A percentile compares a stretch with the other conserved stretches of the same genome.
Evolutionary conservation across 441 rosid genomes (phyloP).

Genomic region (Macaranga tanarius): DNA sequence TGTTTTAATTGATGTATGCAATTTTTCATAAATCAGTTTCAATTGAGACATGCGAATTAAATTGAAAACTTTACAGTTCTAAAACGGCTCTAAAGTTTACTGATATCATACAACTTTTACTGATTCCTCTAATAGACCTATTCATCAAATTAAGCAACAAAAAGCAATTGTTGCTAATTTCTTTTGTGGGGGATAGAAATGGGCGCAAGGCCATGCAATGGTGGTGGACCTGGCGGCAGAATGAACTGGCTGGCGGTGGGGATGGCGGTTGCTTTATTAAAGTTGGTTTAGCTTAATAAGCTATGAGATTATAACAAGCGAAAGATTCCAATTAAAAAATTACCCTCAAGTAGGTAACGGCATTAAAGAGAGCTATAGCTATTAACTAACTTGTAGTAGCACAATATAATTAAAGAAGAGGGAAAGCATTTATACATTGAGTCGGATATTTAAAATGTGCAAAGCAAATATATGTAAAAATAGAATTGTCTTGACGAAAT

Average conservation of each 20-base stretch:
- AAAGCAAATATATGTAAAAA: conserved; percentile 2
- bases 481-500: not conserved
- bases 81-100: too few relatives aligned
- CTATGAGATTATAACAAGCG: not conserved
- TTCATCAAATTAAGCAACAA: too few relatives aligned
- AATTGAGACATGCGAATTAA: too few relatives aligned
- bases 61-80: too few relatives aligned
- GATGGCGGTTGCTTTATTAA: conserved; percentile 16
- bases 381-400: too few relatives aligned
- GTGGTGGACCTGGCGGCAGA: conserved; percentile 3
- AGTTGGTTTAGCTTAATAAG: not conserved
- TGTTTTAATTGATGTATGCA: too few relatives aligned
- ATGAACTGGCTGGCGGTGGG: not conserved
- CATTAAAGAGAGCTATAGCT: too few relatives aligned
- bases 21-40: too few relatives aligned
- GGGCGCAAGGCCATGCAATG: not conserved
- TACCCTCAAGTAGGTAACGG: not conserved
- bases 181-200: too few relatives aligned
- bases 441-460: not conserved
- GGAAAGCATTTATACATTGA: not conserved
- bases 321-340: not conserved
- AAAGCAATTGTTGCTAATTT: too few relatives aligned
- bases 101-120: too few relatives aligned
- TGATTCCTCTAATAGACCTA: too few relatives aligned
- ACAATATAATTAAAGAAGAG: not conserved